A percentile compares a stretch with the other conserved stretches of the same genome.
Evolutionary conservation across 495 filamentous ascomycete genomes (phyloP).

Genomic region (Xylaria intraflava): DNA sequence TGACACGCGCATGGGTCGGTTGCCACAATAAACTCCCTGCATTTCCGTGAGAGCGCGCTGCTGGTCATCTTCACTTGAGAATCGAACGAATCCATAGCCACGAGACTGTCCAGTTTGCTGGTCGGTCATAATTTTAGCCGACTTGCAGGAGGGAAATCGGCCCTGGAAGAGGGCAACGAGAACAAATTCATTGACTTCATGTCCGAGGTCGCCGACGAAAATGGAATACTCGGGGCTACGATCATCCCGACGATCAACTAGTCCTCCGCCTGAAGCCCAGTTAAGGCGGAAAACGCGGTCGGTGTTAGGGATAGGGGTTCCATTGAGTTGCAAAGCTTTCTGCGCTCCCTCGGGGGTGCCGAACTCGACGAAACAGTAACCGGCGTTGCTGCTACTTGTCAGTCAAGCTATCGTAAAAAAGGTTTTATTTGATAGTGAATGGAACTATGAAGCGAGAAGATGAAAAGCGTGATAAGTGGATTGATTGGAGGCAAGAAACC

Average conservation of each 20-base stretch:
- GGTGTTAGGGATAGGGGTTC: slow-evolving; percentile 87
- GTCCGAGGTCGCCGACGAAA: slow-evolving; percentile 96
- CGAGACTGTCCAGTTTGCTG: slow-evolving; percentile 96
- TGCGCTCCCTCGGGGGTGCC: slow-evolving; percentile 72
- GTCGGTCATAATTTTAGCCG: slow-evolving; percentile 99
- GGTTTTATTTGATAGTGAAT: not conserved
- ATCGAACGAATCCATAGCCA: slow-evolving; percentile 96
- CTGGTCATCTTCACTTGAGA: slow-evolving; percentile 89
- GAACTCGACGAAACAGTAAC: slow-evolving; percentile 99
- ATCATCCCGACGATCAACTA: slow-evolving; percentile 92
- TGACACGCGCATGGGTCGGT: slow-evolving; percentile 97
- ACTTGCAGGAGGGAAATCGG: slow-evolving; percentile 95
- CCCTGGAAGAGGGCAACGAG: slow-evolving; percentile 94
- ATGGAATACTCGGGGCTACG: slow-evolving; percentile 94
- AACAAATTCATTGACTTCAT: slow-evolving; percentile 98
- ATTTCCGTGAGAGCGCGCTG: slow-evolving; percentile 93
- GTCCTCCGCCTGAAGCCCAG: slow-evolving; percentile 95
- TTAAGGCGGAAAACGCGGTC: slow-evolving; percentile 96
- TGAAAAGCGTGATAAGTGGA: not conserved
- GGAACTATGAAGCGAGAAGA: not conserved
- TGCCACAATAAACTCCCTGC: slow-evolving; percentile 99
- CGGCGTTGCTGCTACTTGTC: slow-evolving; percentile 71
- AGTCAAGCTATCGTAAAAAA: not conserved
- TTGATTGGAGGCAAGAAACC: not conserved
- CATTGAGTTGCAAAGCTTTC: slow-evolving; percentile 85